Conservation (phyloP, 306 rosid genomes). For the Trifolium repens region DNA sequence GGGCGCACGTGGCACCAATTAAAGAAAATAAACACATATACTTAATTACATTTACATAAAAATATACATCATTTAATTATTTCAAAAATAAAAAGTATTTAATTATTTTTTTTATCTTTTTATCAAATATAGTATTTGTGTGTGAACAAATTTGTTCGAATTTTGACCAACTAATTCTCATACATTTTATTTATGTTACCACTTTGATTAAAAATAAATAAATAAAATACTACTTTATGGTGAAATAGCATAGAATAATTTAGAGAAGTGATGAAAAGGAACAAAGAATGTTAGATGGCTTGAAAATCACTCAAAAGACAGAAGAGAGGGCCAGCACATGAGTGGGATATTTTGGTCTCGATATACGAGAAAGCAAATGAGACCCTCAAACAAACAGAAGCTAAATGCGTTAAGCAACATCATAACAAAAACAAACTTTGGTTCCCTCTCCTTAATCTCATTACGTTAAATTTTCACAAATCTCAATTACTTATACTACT, state of each 20-base stretch:
- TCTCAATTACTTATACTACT: conserved; percentile 57
- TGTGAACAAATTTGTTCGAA: too few relatives aligned
- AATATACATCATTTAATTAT: too few relatives aligned
- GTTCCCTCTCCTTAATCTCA: conserved; percentile 57
- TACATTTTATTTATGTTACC: neutral
- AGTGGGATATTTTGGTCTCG: conserved; percentile 59
- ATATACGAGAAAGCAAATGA: conserved; percentile 39
- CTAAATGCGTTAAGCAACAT: conserved; percentile 84
- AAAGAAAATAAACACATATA: too few relatives aligned
- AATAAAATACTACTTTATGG: neutral
- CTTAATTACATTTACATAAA: too few relatives aligned
- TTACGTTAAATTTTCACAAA: conserved; percentile 81
- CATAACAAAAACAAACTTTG: conserved; percentile 32
- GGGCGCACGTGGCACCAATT: conserved; percentile 46
- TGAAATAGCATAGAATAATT: conserved; percentile 9
- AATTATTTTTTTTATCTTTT: too few relatives aligned
- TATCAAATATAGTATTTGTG: too few relatives aligned
- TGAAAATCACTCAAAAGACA: conserved; percentile 55
- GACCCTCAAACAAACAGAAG: conserved; percentile 26
- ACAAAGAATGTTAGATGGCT: conserved; percentile 46
- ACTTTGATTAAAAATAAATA: neutral
- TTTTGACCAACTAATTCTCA: conserved; percentile 46
- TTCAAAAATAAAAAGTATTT: too few relatives aligned
- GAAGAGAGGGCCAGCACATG: conserved; percentile 52
- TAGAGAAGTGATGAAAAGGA: conserved; percentile 16